Conservation (phyloP, 148 eudicot species). For the Vaccinium myrtillus region DNA sequence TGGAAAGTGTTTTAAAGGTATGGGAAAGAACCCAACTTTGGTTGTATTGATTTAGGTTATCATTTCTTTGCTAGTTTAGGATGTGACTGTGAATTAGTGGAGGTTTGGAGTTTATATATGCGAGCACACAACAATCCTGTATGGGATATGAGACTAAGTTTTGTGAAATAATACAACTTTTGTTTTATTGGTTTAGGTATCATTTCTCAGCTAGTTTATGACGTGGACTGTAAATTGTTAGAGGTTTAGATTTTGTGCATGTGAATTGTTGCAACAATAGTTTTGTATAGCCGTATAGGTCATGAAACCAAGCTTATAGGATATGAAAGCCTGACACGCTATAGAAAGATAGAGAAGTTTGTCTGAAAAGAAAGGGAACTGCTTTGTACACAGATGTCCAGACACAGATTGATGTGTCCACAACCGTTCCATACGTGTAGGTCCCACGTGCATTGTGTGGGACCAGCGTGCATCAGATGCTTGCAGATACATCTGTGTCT, state of each 20-base stretch:
- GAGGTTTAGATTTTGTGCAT: neutral
- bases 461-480: neutral
- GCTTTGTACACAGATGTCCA: neutral
- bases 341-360: neutral
- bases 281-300: neutral
- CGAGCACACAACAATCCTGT: too few species aligned
- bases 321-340: neutral
- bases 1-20: slow-evolving; percentile 65
- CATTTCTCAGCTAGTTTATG: neutral
- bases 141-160: too few species aligned
- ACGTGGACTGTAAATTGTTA: neutral
- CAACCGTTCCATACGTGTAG: neutral
- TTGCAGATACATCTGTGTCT: neutral
- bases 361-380: neutral
- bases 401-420: neutral
- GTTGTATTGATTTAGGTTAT: too few species aligned
- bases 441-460: neutral
- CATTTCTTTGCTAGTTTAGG: too few species aligned
- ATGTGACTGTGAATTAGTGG: too few species aligned
- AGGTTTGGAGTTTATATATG: too few species aligned
- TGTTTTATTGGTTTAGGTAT: neutral
- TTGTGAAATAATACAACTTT: neutral
- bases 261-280: neutral
- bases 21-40: neutral
- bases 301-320: neutral